Percentiles rank a stretch among this genome's conserved stretches.
phyloP scores from a whole-genome alignment of 352 stramenopile species.

The Phytophthora fragariaefolia region DNA sequence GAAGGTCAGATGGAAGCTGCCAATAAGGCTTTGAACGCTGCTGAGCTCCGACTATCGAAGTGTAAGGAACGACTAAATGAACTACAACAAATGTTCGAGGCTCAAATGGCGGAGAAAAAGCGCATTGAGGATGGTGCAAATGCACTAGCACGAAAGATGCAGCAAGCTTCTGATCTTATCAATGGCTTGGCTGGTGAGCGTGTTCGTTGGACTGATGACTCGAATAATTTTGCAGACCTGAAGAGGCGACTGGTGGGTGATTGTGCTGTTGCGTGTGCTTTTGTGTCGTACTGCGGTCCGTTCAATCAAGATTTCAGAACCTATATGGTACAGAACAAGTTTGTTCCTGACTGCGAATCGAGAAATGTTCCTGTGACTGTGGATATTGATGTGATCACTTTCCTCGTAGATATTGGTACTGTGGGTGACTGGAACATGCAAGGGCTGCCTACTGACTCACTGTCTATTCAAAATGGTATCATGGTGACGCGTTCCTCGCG shows the following conservation, averaged over 20 bases:
- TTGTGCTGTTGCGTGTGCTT: slow-evolving; percentile 97
- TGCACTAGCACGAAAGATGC: slow-evolving; percentile 96
- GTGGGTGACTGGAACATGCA: slow-evolving; percentile 99
- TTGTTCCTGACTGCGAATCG: slow-evolving; percentile 93
- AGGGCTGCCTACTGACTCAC: slow-evolving; percentile 95
- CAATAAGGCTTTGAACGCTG: slow-evolving; percentile 95
- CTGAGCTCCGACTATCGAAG: slow-evolving; percentile 92
- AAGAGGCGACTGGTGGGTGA: slow-evolving; percentile 97
- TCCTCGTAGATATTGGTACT: slow-evolving; percentile 97
- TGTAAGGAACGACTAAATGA: slow-evolving; percentile 96
- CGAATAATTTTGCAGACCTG: slow-evolving; percentile 97
- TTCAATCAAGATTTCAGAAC: slow-evolving; percentile 98
- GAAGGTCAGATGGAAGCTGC: slow-evolving; percentile 97
- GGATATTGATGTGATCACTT: slow-evolving; percentile 97
- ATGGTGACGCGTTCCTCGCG: slow-evolving; percentile 97
- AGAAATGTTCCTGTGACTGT: slow-evolving; percentile 94
- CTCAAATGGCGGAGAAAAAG: slow-evolving; percentile 97
- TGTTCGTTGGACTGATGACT: slow-evolving; percentile 97
- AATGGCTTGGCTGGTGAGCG: slow-evolving; percentile 96
- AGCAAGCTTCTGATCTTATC: slow-evolving; percentile 97
- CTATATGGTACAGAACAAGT: slow-evolving; percentile 97
- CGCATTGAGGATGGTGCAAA: slow-evolving; percentile 97
- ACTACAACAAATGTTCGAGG: slow-evolving; percentile 97
- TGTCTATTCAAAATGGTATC: slow-evolving; percentile 99
- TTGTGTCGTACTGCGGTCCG: slow-evolving; percentile 97